Conservation (phyloP, 768 basidiomycete species). For the Xanthoconium purpureum region DNA sequence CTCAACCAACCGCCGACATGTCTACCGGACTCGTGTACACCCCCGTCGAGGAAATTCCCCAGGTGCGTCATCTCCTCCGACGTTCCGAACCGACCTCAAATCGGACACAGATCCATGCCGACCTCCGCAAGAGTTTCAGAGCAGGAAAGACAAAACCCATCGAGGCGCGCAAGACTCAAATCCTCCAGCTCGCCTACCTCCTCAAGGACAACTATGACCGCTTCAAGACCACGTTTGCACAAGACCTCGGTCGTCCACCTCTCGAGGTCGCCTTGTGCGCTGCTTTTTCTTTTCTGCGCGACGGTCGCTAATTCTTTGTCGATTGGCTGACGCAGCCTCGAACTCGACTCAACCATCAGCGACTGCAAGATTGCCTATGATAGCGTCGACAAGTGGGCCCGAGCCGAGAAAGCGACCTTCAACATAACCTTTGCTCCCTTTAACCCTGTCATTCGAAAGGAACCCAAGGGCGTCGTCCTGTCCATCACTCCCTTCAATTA, state of each 20-base stretch:
- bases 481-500: conserved; percentile 77
- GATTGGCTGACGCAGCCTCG: conserved; percentile 45
- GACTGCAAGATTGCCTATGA: conserved; percentile 57
- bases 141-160: conserved; percentile 66
- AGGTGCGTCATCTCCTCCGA: conserved; percentile 30
- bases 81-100: background rate
- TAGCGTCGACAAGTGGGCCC: conserved; percentile 73
- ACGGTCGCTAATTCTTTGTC: background rate
- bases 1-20: conserved; percentile 8
- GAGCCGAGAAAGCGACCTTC: conserved; percentile 56
- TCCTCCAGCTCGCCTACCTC: conserved; percentile 71
- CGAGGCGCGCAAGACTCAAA: conserved; percentile 68
- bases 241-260: conserved; percentile 62
- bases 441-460: conserved; percentile 64
- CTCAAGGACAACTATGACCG: conserved; percentile 66
- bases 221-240: conserved; percentile 54
- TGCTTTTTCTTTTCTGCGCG: conserved; percentile 16
- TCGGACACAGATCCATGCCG: conserved; percentile 48
- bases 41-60: conserved; percentile 50
- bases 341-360: conserved; percentile 50
- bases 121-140: conserved; percentile 55
- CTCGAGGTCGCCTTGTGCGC: conserved; percentile 56
- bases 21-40: conserved; percentile 41
- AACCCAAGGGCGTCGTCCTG: conserved; percentile 72
- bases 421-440: conserved; percentile 54